These are phyloP conservation scores for Volutella citrinella DNA, from an alignment of 2,329 filamentous ascomycete species.

Conservation along the genomic window DNA sequence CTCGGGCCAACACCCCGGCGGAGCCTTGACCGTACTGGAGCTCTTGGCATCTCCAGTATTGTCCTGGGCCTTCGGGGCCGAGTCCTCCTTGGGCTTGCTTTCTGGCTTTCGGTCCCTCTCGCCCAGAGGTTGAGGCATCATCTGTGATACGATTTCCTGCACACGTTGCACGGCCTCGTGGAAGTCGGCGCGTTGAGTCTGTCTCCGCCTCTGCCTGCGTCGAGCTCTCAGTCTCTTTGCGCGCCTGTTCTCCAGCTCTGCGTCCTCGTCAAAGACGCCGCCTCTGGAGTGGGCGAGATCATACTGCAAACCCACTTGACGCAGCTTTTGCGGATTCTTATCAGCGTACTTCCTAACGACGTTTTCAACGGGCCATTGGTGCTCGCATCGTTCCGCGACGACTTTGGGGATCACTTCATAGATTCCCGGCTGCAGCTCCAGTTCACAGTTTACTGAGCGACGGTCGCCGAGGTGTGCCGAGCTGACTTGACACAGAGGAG, in stretches of 20 bases:
- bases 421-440: constrained; percentile 64
- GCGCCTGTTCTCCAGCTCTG: constrained; percentile 26
- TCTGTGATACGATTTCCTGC: too few species aligned
- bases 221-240: constrained; percentile 25
- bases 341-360: constrained; percentile 49
- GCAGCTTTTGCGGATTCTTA: constrained; percentile 59
- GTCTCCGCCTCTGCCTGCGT: constrained; percentile 20
- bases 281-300: constrained; percentile 61
- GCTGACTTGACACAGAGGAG: constrained; percentile 19
- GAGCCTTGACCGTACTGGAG: constrained; percentile 10
- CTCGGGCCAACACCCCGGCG: constrained; percentile 18
- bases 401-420: constrained; percentile 71
- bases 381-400: constrained; percentile 47
- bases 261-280: constrained; percentile 49
- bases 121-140: too few species aligned
- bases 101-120: too few species aligned
- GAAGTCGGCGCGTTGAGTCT: too few species aligned
- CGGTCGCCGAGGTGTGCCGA: constrained; percentile 39
- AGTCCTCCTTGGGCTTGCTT: constrained; percentile 10
- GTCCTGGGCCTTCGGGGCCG: constrained; percentile 5
- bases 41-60: constrained; percentile 6
- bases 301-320: constrained; percentile 56
- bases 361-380: constrained; percentile 52
- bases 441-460: constrained; percentile 67
- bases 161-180: too few species aligned